Evolutionary conservation across 1,284 basidiomycete genomes (phyloP).

Genomic region (Microbotryum lychnidis-dioicae): DNA sequence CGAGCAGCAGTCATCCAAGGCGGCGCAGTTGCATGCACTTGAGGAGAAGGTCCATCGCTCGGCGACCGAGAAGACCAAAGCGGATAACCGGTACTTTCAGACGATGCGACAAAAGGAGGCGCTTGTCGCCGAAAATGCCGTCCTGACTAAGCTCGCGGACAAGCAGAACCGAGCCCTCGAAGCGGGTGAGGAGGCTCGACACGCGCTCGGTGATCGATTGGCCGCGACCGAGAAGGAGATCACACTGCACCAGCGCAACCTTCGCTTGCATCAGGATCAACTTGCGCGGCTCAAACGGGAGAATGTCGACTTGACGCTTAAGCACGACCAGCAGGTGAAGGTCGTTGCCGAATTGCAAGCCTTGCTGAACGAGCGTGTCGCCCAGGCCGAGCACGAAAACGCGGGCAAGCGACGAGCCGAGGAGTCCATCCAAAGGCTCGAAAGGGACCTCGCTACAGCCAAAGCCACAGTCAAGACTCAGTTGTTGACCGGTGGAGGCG

Average conservation of each 20-base stretch:
- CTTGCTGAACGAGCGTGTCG: slow-evolving; percentile 41
- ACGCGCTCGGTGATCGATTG: slow-evolving; percentile 51
- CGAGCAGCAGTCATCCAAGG: slow-evolving; percentile 70
- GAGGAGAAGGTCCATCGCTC: slow-evolving; percentile 61
- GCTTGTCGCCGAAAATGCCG: slow-evolving; percentile 66
- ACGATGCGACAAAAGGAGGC: slow-evolving; percentile 85
- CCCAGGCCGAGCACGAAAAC: slow-evolving; percentile 39
- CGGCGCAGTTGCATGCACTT: slow-evolving; percentile 65
- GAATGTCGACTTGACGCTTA: slow-evolving; percentile 16
- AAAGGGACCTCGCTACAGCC: slow-evolving; percentile 42
- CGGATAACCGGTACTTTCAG: slow-evolving; percentile 89
- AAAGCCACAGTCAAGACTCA: slow-evolving; percentile 42
- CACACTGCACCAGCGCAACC: slow-evolving; percentile 42
- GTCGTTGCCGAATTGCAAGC: slow-evolving; percentile 29
- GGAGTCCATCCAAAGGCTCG: slow-evolving; percentile 37
- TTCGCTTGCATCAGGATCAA: slow-evolving; percentile 43
- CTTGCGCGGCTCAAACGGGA: slow-evolving; percentile 42
- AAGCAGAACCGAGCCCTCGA: slow-evolving; percentile 73
- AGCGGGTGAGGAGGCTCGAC: slow-evolving; percentile 58
- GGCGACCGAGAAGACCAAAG: slow-evolving; percentile 66
- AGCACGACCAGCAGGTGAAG: slow-evolving; percentile 15
- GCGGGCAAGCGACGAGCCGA: slow-evolving; percentile 37
- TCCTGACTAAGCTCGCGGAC: slow-evolving; percentile 56
- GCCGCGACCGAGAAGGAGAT: slow-evolving; percentile 50
- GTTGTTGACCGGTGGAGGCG: slow-evolving; percentile 9